phyloP scores from a whole-genome alignment of 148 eudicot species.

The Arctostaphylos glauca region DNA sequence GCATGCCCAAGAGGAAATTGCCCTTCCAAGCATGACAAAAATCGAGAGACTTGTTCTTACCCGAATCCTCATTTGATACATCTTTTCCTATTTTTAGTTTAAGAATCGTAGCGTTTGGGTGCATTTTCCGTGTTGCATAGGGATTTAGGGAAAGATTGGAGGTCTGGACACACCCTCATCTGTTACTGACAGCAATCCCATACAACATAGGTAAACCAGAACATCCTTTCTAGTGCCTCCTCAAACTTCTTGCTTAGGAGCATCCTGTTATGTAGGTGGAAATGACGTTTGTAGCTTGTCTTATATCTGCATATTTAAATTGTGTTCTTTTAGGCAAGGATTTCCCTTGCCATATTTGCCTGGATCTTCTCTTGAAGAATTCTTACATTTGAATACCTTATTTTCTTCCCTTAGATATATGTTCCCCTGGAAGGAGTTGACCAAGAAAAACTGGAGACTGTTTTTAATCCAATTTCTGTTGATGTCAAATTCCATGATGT shows the following conservation, averaged over 20 bases:
- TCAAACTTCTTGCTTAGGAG: not conserved
- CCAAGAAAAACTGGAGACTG: constrained; percentile 60
- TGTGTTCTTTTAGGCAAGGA: not conserved
- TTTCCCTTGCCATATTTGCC: not conserved
- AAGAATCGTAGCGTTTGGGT: not conserved
- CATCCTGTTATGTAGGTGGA: not conserved
- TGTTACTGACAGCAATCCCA: not conserved
- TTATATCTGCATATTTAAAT: not conserved
- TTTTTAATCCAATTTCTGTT: constrained; percentile 50
- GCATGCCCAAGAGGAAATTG: too few relatives aligned
- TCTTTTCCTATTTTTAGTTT: not conserved
- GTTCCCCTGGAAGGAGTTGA: constrained; percentile 73
- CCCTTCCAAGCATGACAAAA: too few relatives aligned
- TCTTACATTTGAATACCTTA: not conserved
- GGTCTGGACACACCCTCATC: not conserved
- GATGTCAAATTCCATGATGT: constrained; percentile 84
- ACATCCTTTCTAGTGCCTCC: not conserved
- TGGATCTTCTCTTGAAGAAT: not conserved
- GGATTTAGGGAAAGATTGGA: not conserved
- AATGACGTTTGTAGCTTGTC: not conserved
- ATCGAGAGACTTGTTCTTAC: too few relatives aligned
- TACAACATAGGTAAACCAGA: not conserved
- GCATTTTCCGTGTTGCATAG: not conserved
- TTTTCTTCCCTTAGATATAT: constrained; percentile 50
- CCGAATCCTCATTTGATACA: not conserved